These are phyloP conservation scores for Globisporangium iwayamae DNA, from an alignment of 352 stramenopile genomes.

Conservation along the genomic window DNA sequence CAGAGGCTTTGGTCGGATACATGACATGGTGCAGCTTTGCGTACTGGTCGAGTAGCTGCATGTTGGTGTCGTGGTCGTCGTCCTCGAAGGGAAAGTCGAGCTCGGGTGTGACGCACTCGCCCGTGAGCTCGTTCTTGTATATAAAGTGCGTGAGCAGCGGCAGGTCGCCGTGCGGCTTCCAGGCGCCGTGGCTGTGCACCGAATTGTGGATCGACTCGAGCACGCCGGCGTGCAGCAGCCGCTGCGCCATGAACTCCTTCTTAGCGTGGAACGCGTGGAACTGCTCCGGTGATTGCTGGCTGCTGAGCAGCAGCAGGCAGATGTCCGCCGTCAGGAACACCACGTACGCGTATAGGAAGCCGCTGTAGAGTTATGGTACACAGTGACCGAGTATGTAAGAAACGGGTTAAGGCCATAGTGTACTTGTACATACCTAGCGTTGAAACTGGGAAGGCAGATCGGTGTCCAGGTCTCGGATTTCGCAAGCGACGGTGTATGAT, in stretches of 20 bases:
- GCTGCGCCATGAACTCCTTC: slow-evolving; percentile 37
- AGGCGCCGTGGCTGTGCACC: slow-evolving; percentile 26
- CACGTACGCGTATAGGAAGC: slow-evolving; percentile 73
- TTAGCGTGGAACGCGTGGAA: slow-evolving; percentile 73
- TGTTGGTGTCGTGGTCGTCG: slow-evolving; percentile 26
- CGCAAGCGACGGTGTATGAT: slow-evolving; percentile 53
- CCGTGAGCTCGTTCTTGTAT: slow-evolving; percentile 66
- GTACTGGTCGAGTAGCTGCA: slow-evolving; percentile 49
- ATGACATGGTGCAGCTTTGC: slow-evolving; percentile 53
- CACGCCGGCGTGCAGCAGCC: slow-evolving; percentile 32
- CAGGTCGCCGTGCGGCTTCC: slow-evolving; percentile 53
- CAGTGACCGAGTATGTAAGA: too few relatives aligned
- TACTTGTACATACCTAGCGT: slow-evolving; percentile 31
- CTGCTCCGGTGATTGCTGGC: slow-evolving; percentile 56
- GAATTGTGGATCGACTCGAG: slow-evolving; percentile 40
- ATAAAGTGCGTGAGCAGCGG: slow-evolving; percentile 62
- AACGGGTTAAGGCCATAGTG: too few relatives aligned
- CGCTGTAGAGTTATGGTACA: slow-evolving; percentile 21
- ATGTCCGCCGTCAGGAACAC: slow-evolving; percentile 58
- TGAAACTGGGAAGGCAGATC: slow-evolving; percentile 64
- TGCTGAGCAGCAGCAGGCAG: slow-evolving; percentile 64
- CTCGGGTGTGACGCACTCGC: slow-evolving; percentile 43
- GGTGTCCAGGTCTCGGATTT: slow-evolving; percentile 73
- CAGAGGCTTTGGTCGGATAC: slow-evolving; percentile 18
- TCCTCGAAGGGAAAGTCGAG: slow-evolving; percentile 46